Base-by-base conservation (phyloP, 176 grass and related monocot species). In the Lolium perenne region DNA sequence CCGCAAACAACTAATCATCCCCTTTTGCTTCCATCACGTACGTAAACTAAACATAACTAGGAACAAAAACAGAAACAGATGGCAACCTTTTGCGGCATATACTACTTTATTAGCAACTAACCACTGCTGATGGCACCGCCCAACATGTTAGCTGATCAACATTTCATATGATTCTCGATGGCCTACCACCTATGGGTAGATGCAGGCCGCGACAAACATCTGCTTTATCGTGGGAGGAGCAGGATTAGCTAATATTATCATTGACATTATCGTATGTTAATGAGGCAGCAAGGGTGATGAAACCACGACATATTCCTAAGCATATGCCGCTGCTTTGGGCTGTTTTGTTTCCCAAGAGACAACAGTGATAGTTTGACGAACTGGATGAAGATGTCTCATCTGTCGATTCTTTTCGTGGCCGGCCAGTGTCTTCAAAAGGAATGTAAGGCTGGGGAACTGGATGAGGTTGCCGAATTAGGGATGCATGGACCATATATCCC, bases 171-270 rank as follows among this genome's bases (percentile, higher is more conserved):
- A 63, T 63, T 63, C 60, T 87, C 4, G 18, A 48, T 23, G 67
- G 55, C 45, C 22, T 82, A 60, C 59, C 8, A 21, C 21, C 58
- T 11, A 62, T 22, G 9, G 9, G 4, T 29, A 47, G 22, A 74
- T 76, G 66, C 47, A 74, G 6, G 58, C 22, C 55, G 8, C 74
- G 80, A 91, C 89, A 80, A 91, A 79, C 58, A 68, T 16, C 38
- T n/a, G 60, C 85, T 87, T 91, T 87, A 87, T 80, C 56, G 80
- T 4, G 25, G n/a, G 18, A 56, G 58, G 10, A 47, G 1, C 5
- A 47, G 77, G 13, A 17, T 59, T 17, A 73, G 53, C 40, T 74
- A 48, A 26, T 10, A 32, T 76, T 83, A 75, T 81, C 14, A 32
- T 32, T 35, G 11, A 58, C 16, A 47, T 76, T 74, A 66, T 81